phyloP scores from a whole-genome alignment of 2,329 filamentous ascomycete species.

The Penicillium sclerotigenum region DNA sequence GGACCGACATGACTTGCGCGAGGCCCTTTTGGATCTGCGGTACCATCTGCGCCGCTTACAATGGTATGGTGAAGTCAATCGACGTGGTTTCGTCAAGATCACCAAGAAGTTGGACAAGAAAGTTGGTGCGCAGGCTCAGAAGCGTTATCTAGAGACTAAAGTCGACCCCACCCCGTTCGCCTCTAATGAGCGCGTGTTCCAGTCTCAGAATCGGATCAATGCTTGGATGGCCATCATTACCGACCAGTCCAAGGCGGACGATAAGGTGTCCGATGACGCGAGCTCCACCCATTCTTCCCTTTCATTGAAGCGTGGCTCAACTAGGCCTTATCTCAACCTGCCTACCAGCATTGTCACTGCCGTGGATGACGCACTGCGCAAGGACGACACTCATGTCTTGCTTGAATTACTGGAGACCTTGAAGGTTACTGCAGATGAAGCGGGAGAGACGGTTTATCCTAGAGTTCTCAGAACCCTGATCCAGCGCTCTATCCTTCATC shows the following conservation, averaged over 20 bases:
- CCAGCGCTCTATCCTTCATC: conserved; percentile 63
- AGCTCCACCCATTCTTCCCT: conserved; percentile 65
- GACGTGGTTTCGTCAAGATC: conserved; percentile 93
- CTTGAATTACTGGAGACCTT: conserved; percentile 56
- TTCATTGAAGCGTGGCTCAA: conserved; percentile 73
- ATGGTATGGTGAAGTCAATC: conserved; percentile 97
- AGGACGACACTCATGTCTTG: conserved; percentile 41
- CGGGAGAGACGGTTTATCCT: conserved; percentile 66
- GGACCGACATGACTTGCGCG: conserved; percentile 87
- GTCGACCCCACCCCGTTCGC: conserved; percentile 87
- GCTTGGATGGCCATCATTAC: conserved; percentile 78
- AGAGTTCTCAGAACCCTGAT: conserved; percentile 49
- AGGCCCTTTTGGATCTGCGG: conserved; percentile 81
- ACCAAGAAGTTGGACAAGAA: conserved; percentile 99
- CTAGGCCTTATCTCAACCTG: conserved; percentile 72
- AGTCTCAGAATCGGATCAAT: conserved; percentile 70
- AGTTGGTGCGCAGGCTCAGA: conserved; percentile 72
- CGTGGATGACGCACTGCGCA: conserved; percentile 41
- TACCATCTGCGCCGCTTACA: conserved; percentile 85
- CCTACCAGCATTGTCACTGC: conserved; percentile 52
- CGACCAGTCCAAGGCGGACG: conserved; percentile 54
- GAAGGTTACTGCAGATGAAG: conserved; percentile 53
- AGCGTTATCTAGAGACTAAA: conserved; percentile 82
- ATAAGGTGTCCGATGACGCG: conserved; percentile 71
- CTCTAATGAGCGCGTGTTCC: conserved; percentile 61